A percentile compares a stretch with the other conserved stretches of the same genome.
Conservation (phyloP, 2,329 filamentous ascomycete genomes). For the Fusarium zealandicum region DNA sequence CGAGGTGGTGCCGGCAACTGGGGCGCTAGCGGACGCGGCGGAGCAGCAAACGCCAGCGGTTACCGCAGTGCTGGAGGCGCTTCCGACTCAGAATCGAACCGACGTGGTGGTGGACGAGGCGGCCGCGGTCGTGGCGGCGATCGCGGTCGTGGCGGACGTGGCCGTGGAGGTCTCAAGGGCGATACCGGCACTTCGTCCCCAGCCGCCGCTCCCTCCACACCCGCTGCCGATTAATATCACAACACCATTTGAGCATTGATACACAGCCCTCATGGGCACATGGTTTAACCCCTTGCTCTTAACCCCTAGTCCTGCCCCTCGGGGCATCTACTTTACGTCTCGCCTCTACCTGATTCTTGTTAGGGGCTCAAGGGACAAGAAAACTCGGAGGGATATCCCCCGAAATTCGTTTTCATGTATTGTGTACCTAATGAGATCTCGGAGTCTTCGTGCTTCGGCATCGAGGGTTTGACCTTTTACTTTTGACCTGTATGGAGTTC, state of each 20-base stretch:
- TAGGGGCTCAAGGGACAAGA: conserved; percentile 31
- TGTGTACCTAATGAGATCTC: conserved; percentile 50
- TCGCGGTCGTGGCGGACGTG: conserved; percentile 63
- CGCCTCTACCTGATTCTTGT: conserved; percentile 34
- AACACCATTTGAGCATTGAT: conserved; percentile 21
- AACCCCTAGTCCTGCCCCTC: conserved; percentile 28
- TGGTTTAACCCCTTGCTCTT: conserved; percentile 20
- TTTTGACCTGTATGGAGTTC: conserved; percentile 47
- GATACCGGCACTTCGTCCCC: conserved; percentile 63
- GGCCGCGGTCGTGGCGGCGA: conserved; percentile 65
- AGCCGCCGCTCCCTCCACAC: conserved; percentile 59
- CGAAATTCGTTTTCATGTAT: conserved; percentile 43
- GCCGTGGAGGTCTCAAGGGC: conserved; percentile 65
- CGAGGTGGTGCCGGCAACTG: conserved; percentile 73
- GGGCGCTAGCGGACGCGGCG: conserved; percentile 71
- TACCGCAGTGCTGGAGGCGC: conserved; percentile 86
- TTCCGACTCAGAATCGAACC: conserved; percentile 68
- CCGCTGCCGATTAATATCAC: conserved; percentile 49
- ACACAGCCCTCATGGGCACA: conserved; percentile 24
- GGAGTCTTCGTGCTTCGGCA: conserved; percentile 40
- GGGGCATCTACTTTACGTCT: conserved; percentile 32
- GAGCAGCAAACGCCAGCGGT: conserved; percentile 67
- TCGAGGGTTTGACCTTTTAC: conserved; percentile 43
- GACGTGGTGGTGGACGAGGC: conserved; percentile 63
- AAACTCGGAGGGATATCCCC: conserved; percentile 33